These are phyloP conservation scores for Phialocephala sp. DNA, from an alignment of 2,329 filamentous ascomycete species.

Conservation along the genomic window DNA sequence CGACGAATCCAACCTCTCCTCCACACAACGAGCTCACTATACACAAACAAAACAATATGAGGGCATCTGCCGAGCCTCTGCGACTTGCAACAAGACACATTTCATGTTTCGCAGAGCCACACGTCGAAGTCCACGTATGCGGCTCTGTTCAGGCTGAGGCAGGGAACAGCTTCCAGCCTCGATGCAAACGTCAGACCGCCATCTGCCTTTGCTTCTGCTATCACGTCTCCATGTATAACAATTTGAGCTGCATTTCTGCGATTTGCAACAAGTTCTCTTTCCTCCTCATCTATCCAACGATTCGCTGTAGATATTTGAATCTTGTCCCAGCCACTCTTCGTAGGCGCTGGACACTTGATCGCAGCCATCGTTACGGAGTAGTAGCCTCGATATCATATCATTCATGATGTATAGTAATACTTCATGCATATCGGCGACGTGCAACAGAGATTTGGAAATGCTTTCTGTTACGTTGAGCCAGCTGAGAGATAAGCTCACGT, in stretches of 20 bases:
- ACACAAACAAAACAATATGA: background rate
- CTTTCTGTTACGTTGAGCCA: background rate
- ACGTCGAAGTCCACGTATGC: slow-evolving; percentile 1
- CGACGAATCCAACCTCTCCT: background rate
- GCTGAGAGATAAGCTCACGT: background rate
- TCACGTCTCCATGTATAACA: background rate
- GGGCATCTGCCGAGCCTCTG: background rate
- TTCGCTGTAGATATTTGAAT: background rate
- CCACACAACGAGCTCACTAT: background rate
- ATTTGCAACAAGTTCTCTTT: background rate
- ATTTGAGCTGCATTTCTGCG: slow-evolving; percentile 2
- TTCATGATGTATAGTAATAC: slow-evolving; percentile 5
- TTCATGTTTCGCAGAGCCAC: background rate
- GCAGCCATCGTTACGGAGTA: background rate
- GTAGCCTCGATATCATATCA: background rate
- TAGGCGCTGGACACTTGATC: background rate
- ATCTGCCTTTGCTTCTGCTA: background rate
- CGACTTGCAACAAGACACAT: background rate
- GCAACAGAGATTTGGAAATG: background rate
- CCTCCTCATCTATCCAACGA: background rate
- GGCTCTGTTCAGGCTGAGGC: slow-evolving; percentile 1
- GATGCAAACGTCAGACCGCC: slow-evolving; percentile 3
- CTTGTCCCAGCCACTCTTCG: background rate
- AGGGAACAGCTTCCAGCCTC: background rate
- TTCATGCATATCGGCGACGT: background rate